phyloP scores from a whole-genome alignment of 1,284 basidiomycete species.

The Ustilago bromivora region DNA sequence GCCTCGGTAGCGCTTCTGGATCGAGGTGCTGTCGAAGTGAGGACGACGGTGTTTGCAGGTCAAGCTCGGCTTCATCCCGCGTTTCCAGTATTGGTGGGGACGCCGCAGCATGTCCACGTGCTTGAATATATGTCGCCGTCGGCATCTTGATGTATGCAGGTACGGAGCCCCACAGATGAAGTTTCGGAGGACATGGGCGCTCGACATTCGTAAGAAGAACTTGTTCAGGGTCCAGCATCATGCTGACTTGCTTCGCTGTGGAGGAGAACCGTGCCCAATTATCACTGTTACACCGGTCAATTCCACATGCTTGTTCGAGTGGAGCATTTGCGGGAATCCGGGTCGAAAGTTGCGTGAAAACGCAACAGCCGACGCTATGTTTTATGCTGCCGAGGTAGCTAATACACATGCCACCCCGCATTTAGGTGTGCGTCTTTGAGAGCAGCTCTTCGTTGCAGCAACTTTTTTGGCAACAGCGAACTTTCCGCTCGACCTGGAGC shows the following conservation, averaged over 20 bases:
- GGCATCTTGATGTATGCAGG: conserved; percentile 15
- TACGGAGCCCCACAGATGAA: neutral
- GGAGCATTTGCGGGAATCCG: neutral
- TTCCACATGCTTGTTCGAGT: neutral
- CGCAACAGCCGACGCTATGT: neutral
- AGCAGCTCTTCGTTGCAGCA: neutral
- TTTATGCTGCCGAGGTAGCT: conserved; percentile 6
- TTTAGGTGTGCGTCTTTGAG: neutral
- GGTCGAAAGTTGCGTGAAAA: conserved; percentile 27
- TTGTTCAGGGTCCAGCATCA: conserved; percentile 22
- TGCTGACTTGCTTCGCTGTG: neutral
- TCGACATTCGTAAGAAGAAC: neutral
- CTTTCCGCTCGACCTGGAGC: conserved; percentile 2
- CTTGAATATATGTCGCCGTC: conserved; percentile 5
- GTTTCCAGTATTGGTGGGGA: neutral
- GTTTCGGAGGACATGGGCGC: neutral
- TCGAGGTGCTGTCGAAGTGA: conserved; percentile 40
- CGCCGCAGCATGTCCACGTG: no score
- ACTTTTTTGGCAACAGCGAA: conserved; percentile 2
- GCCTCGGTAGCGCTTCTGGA: conserved; percentile 33
- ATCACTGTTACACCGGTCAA: neutral
- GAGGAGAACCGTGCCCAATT: conserved; percentile 11
- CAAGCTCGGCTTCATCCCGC: conserved; percentile 9
- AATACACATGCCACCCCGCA: conserved; percentile 16
- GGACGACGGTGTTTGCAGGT: conserved; percentile 31